phyloP scores from a whole-genome alignment of 2,329 filamentous ascomycete species.

The Alternaria triticimaculans region DNA sequence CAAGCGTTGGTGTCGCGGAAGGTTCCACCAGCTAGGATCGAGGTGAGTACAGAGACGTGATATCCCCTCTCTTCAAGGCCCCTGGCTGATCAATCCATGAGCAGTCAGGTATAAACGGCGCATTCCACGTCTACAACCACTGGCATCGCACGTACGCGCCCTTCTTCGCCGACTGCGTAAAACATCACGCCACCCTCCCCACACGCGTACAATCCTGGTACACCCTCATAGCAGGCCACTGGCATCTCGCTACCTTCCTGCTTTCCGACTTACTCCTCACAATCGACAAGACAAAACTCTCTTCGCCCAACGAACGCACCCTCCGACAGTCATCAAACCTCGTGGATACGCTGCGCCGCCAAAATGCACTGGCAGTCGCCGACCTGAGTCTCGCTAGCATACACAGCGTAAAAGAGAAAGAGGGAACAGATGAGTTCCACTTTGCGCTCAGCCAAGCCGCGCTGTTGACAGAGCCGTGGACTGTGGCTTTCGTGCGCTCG shows the following conservation, averaged over 20 bases:
- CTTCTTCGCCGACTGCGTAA: slow-evolving; percentile 61
- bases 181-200: slow-evolving; percentile 58
- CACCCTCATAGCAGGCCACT: slow-evolving; percentile 63
- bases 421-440: slow-evolving; percentile 53
- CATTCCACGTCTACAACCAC: slow-evolving; percentile 60
- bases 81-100: slow-evolving; percentile 54
- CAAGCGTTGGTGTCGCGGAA: slow-evolving; percentile 6
- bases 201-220: slow-evolving; percentile 66
- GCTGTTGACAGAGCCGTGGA: slow-evolving; percentile 66
- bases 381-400: slow-evolving; percentile 32
- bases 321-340: slow-evolving; percentile 57
- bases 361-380: slow-evolving; percentile 48
- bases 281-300: slow-evolving; percentile 52
- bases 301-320: slow-evolving; percentile 51
- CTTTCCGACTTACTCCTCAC: slow-evolving; percentile 61
- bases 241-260: slow-evolving; percentile 63
- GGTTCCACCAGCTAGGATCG: slow-evolving; percentile 1
- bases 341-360: slow-evolving; percentile 33
- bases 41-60: background rate
- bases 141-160: slow-evolving; percentile 61
- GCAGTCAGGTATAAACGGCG: slow-evolving; percentile 53
- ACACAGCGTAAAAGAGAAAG: slow-evolving; percentile 14
- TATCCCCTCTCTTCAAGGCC: background rate
- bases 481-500: slow-evolving; percentile 49
- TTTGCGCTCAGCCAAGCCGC: slow-evolving; percentile 61